Evolutionary conservation across 441 rosid genomes (phyloP).

Genomic region (Populus tomentosa): DNA sequence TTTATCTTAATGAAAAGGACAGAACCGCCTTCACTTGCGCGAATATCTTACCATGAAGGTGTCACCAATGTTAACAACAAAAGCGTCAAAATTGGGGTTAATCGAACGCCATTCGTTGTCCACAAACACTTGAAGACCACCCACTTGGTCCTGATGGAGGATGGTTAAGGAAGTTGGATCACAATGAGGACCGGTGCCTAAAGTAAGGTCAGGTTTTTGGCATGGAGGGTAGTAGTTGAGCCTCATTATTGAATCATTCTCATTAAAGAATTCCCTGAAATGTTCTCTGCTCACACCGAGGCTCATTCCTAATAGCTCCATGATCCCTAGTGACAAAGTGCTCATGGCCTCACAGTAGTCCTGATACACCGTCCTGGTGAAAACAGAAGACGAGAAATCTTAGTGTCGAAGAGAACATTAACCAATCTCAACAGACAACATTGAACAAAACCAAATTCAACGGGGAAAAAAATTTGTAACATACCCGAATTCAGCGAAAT

Average conservation of each 20-base stretch:
- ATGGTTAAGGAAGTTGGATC: slow-evolving; percentile 98
- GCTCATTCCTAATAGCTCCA: slow-evolving; percentile 87
- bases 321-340: slow-evolving; percentile 71
- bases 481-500: slow-evolving; percentile 67
- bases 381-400: background rate
- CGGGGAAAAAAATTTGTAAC: background rate
- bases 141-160: slow-evolving; percentile 90
- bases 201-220: slow-evolving; percentile 84
- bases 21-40: background rate
- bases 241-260: slow-evolving; percentile 95
- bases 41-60: slow-evolving; percentile 77
- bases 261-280: slow-evolving; percentile 67
- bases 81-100: slow-evolving; percentile 65
- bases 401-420: background rate
- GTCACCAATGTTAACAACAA: slow-evolving; percentile 96
- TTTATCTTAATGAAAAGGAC: background rate
- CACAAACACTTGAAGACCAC: slow-evolving; percentile 91
- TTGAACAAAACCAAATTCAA: background rate
- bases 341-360: slow-evolving; percentile 84
- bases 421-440: background rate
- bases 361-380: slow-evolving; percentile 64
- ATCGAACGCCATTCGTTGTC: slow-evolving; percentile 83
- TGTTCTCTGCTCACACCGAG: slow-evolving; percentile 49
- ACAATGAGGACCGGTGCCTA: slow-evolving; percentile 98
- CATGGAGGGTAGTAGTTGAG: slow-evolving; percentile 94